Percentiles rank a stretch among this genome's conserved stretches.
Evolutionary conservation across 345 rosid species (phyloP).

Genomic region (Pelargonium nanum): DNA sequence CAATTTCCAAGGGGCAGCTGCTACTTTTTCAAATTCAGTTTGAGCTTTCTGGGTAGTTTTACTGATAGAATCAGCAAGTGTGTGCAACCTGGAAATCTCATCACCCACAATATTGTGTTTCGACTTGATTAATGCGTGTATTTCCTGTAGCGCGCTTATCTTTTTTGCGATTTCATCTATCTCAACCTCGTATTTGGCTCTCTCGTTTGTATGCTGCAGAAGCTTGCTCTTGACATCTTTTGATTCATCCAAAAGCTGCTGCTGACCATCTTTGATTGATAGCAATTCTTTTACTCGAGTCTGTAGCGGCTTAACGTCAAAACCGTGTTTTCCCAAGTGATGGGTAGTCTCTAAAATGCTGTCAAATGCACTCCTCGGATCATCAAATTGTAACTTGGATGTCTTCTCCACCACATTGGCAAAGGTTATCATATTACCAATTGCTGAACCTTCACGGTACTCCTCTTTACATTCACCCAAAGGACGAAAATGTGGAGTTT

Average conservation of each 20-base stretch:
- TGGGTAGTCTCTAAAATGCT: constrained; percentile 15
- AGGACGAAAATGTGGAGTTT: constrained; percentile 30
- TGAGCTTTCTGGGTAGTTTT: background rate
- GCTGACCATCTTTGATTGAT: constrained; percentile 17
- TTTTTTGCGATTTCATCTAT: constrained; percentile 6
- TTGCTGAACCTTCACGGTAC: constrained; percentile 28
- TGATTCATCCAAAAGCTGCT: constrained; percentile 10
- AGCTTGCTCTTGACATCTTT: constrained; percentile 5
- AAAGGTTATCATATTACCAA: constrained; percentile 27
- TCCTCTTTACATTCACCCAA: constrained; percentile 10
- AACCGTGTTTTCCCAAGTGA: constrained; percentile 23
- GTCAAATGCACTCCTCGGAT: constrained; percentile 6
- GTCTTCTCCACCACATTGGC: constrained; percentile 14
- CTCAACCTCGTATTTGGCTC: constrained; percentile 7
- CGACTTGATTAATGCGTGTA: constrained; percentile 1
- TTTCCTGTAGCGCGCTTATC: constrained; percentile 12
- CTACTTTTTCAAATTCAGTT: constrained; percentile 7
- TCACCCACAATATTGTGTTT: constrained; percentile 9
- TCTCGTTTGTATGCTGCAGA: constrained; percentile 5
- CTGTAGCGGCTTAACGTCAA: constrained; percentile 15
- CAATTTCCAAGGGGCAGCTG: background rate
- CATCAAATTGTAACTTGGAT: constrained; percentile 14
- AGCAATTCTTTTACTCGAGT: constrained; percentile 11
- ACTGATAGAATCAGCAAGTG: background rate
- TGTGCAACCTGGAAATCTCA: constrained; percentile 6